Evolutionary conservation across 495 filamentous ascomycete genomes (phyloP), one percentile per base, ranked within the genome.

Genomic region (Penicillium daleae): DNA sequence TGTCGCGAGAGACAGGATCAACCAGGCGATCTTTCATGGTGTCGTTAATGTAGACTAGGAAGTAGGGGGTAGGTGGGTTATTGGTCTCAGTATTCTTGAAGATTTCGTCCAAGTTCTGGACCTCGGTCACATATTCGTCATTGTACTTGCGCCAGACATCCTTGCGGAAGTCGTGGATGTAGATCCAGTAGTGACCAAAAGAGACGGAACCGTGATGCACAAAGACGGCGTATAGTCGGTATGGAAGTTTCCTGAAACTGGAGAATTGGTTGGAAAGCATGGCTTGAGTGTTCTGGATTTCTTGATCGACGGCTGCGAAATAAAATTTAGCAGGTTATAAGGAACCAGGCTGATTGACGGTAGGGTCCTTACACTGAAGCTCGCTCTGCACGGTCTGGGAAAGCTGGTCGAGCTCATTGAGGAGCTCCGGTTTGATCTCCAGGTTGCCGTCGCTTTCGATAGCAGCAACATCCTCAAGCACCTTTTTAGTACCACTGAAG

Each of bases 161-260:
- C 37, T 84, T 81, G 57, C 86, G 80, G 72, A 96, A 96, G 74
- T 98, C 95, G 70, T 87, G 89, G 66, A 99, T 96, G 82, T 93
- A 97, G 60, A 97, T 92, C 86, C 91, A 99, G 78, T 97, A 99
- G 74, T 99, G 95, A 1, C 95, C 95, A 53, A 89, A 90, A 19
- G 74, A 78, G 2, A 82, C 85, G 40, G 79, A 82, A 8, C 86
- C 96, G 5, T 88, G 85, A 70, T 99, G 96, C 54, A 97, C 91
- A 73, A 98, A 94, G 22, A 97, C 90, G 0, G 95, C 91, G 59
- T 96, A 91, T 13, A 99, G 85, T n/a, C 84, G 86, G 73, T 97
- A 99, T 3, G 86, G 82, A 24, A 91, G 73, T 24, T 86, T 71
- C 32, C 78, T 80, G 49, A 54, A 77, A 57, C 82, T 81, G 4